These are phyloP conservation scores for Arthroderma sp. DNA, from an alignment of 2,329 filamentous ascomycete species.

Conservation along the genomic window DNA sequence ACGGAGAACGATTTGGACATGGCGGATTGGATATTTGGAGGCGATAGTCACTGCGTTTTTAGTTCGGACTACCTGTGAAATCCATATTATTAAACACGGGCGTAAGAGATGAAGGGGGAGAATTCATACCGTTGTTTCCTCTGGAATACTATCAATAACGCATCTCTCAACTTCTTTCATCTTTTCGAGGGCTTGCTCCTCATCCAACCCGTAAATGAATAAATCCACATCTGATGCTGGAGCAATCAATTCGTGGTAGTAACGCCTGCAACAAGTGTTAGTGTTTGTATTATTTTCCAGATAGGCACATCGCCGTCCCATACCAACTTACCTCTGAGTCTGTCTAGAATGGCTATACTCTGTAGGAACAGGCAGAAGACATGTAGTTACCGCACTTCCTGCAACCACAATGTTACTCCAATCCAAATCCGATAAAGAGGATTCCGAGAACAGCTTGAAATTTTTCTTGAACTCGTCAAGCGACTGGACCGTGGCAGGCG, in stretches of 20 bases:
- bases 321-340: conserved; percentile 5
- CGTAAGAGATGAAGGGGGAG: neutral
- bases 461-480: conserved; percentile 63
- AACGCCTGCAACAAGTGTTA: conserved; percentile 49
- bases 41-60: conserved; percentile 81
- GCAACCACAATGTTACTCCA: conserved; percentile 74
- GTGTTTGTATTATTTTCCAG: conserved; percentile 25
- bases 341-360: conserved; percentile 34
- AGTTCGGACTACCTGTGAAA: conserved; percentile 53
- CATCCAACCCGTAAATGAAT: conserved; percentile 67
- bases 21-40: conserved; percentile 68
- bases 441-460: conserved; percentile 71
- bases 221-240: conserved; percentile 79
- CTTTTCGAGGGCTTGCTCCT: conserved; percentile 67
- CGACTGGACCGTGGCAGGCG: conserved; percentile 53
- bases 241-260: conserved; percentile 69
- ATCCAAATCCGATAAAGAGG: conserved; percentile 58
- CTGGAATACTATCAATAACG: conserved; percentile 61
- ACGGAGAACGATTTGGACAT: conserved; percentile 74
- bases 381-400: conserved; percentile 69
- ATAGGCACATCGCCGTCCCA: neutral
- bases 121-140: conserved; percentile 52
- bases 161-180: conserved; percentile 66
- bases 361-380: conserved; percentile 56
- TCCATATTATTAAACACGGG: neutral